A percentile compares a stretch with the other conserved stretches of the same genome.
phyloP scores from a whole-genome alignment of 805 yeast species.

The Maudiozyma saulgeensis region DNA sequence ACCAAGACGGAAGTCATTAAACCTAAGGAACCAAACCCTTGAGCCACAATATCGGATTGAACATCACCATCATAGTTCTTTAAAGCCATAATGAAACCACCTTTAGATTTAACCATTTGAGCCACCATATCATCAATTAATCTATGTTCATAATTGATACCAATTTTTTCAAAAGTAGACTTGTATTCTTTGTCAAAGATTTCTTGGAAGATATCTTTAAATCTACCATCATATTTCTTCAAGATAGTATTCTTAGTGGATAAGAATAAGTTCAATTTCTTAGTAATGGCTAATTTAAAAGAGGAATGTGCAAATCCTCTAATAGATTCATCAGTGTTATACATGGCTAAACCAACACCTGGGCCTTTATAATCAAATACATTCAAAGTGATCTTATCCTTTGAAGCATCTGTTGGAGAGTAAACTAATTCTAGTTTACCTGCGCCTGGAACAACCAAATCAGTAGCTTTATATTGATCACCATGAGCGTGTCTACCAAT shows the following conservation, averaged over 20 bases:
- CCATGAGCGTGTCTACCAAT: constrained; percentile 84
- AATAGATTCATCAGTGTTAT: constrained; percentile 73
- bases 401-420: constrained; percentile 53
- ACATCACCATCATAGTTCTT: constrained; percentile 85
- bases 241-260: constrained; percentile 76
- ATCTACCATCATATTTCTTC: constrained; percentile 74
- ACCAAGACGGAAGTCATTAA: constrained; percentile 76
- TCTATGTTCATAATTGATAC: constrained; percentile 70
- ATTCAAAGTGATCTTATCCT: constrained; percentile 21
- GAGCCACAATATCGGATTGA: constrained; percentile 77
- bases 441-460: constrained; percentile 48
- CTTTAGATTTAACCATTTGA: constrained; percentile 77
- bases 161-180: constrained; percentile 45
- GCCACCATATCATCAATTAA: constrained; percentile 85
- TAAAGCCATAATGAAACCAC: constrained; percentile 73
- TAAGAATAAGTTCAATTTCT: constrained; percentile 54
- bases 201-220: constrained; percentile 69
- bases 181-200: constrained; percentile 52
- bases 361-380: constrained; percentile 50
- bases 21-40: constrained; percentile 78
- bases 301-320: constrained; percentile 72
- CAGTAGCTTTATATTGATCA: constrained; percentile 78
- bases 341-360: constrained; percentile 77
- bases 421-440: constrained; percentile 59
- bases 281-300: constrained; percentile 60